Conservation (phyloP, 306 rosid genomes). For the Acacia confusa region DNA sequence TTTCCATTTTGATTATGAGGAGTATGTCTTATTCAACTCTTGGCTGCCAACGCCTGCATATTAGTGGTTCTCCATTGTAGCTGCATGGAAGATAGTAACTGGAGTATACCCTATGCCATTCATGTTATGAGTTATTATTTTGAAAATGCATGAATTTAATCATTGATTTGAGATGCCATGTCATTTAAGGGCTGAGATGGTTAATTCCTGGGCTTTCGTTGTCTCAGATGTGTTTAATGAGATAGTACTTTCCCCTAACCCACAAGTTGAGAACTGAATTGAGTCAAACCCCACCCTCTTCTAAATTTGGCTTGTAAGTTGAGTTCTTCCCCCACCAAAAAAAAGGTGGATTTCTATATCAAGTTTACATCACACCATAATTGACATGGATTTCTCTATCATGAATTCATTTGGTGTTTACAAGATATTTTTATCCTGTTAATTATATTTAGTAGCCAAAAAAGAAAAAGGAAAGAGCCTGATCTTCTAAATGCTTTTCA, state of each 20-base stretch:
- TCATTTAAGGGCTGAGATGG: not conserved
- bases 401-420: not conserved
- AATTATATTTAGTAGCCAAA: not conserved
- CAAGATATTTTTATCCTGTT: not conserved
- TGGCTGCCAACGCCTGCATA: not conserved
- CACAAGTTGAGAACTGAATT: not conserved
- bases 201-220: not conserved
- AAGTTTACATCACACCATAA: not conserved
- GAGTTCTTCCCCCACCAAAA: not conserved
- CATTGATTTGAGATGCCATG: not conserved
- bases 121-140: not conserved
- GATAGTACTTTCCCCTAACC: not conserved
- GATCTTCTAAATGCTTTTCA: not conserved
- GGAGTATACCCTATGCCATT: not conserved
- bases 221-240: conserved; percentile 23
- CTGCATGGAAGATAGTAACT: conserved; percentile 19
- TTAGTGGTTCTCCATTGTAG: conserved; percentile 19
- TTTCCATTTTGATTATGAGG: not conserved
- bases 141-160: not conserved
- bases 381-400: not conserved
- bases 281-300: not conserved
- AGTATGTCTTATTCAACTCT: conserved; percentile 6
- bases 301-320: not conserved
- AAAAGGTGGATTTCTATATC: not conserved
- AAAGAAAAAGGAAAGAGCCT: not conserved